Conservation (phyloP, 345 rosid genomes). For the Alliaria petiolata region DNA sequence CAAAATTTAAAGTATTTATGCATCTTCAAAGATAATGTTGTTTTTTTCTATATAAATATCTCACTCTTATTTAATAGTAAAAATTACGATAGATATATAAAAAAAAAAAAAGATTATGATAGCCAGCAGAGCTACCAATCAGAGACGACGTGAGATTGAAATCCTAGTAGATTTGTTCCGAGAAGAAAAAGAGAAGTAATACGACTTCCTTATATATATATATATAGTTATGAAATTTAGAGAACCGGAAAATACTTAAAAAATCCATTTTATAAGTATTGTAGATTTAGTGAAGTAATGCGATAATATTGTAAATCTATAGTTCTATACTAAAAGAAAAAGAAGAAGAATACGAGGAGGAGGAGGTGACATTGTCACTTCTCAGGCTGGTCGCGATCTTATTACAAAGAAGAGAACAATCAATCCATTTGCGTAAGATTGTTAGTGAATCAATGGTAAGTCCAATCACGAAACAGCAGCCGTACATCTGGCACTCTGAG, state of each 20-base stretch:
- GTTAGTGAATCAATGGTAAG: constrained; percentile 6
- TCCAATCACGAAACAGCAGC: background rate
- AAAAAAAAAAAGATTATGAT: no score
- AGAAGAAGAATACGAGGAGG: background rate
- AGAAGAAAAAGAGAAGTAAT: no score
- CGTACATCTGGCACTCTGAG: background rate
- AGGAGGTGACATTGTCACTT: background rate
- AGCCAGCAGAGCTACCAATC: background rate
- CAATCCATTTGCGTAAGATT: no score
- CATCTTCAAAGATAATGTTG: constrained; percentile 17
- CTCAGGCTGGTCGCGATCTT: background rate
- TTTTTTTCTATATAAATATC: background rate
- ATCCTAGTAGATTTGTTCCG: no score
- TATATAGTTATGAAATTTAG: no score
- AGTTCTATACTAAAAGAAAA: no score
- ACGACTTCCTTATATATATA: no score
- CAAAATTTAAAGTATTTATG: constrained; percentile 2
- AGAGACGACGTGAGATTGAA: background rate
- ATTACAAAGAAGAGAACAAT: no score
- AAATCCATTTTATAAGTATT: no score
- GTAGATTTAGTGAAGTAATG: background rate
- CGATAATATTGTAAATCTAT: no score
- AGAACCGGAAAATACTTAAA: no score
- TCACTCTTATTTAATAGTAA: background rate
- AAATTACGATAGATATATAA: background rate